Conservation (phyloP, 805 yeast species). For the Candida dajiaensis region DNA sequence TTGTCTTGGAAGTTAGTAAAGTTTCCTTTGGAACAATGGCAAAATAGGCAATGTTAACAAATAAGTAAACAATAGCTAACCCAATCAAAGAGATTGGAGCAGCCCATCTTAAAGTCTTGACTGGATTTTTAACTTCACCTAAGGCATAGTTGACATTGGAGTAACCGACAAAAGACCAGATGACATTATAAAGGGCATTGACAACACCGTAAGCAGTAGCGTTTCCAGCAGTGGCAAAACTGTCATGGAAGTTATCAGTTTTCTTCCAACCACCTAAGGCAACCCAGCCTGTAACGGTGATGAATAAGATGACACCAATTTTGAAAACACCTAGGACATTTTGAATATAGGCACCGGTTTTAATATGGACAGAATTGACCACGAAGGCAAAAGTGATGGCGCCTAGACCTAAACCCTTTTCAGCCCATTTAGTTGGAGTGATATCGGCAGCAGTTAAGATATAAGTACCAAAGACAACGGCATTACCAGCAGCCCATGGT, state of each 20-base stretch:
- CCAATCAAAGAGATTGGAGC: slow-evolving; percentile 67
- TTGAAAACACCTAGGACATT: slow-evolving; percentile 66
- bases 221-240: slow-evolving; percentile 46
- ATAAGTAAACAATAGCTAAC: slow-evolving; percentile 62
- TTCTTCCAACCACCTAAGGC: slow-evolving; percentile 68
- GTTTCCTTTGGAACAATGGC: slow-evolving; percentile 73
- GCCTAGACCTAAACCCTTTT: slow-evolving; percentile 71
- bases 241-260: slow-evolving; percentile 54
- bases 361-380: slow-evolving; percentile 54
- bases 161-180: slow-evolving; percentile 82
- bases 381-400: slow-evolving; percentile 67
- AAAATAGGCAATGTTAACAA: slow-evolving; percentile 73
- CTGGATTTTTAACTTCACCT: slow-evolving; percentile 73
- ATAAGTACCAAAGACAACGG: slow-evolving; percentile 75
- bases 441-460: slow-evolving; percentile 67
- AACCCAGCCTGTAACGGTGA: slow-evolving; percentile 77
- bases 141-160: slow-evolving; percentile 80
- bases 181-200: slow-evolving; percentile 73
- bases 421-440: slow-evolving; percentile 67
- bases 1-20: slow-evolving; percentile 53
- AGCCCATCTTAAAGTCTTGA: slow-evolving; percentile 59
- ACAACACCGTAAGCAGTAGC: slow-evolving; percentile 67
- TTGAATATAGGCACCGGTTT: slow-evolving; percentile 61
- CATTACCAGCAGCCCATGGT: slow-evolving; percentile 85
- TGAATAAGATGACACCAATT: slow-evolving; percentile 61